Conservation (phyloP, 2,329 filamentous ascomycete genomes). For the Ilyonectria robusta region DNA sequence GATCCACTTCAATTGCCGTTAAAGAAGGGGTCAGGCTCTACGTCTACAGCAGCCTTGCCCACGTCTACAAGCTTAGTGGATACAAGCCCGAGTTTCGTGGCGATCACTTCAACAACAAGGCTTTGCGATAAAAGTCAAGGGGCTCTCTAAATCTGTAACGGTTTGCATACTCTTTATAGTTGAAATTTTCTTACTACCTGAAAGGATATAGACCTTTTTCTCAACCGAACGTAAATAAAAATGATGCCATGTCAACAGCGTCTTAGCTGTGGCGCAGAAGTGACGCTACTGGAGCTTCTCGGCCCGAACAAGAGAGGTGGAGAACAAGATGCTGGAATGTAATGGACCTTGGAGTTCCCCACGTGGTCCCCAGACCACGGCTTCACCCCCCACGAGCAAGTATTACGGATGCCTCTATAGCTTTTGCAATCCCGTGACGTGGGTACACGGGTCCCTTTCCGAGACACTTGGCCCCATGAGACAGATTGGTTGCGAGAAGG, state of each 20-base stretch:
- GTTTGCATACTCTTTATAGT: too few species aligned
- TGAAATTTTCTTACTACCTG: too few species aligned
- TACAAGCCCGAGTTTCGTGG: too few species aligned
- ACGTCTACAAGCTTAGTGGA: too few species aligned
- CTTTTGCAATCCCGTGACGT: conserved; percentile 11
- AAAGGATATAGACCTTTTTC: too few species aligned
- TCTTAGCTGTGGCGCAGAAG: too few species aligned
- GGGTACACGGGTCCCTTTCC: conserved; percentile 18
- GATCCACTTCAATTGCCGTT: too few species aligned
- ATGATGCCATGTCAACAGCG: too few species aligned
- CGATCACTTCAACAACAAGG: not conserved
- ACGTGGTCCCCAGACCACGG: not conserved
- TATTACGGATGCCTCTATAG: conserved; percentile 16
- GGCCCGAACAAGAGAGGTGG: not conserved
- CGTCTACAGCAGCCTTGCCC: too few species aligned
- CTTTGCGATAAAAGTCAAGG: conserved; percentile 10
- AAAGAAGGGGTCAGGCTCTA: too few species aligned
- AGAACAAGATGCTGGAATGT: not conserved
- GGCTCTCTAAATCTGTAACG: not conserved
- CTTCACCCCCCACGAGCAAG: conserved; percentile 2
- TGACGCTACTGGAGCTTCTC: not conserved
- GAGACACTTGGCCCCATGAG: conserved; percentile 10
- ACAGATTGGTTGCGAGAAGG: conserved; percentile 9
- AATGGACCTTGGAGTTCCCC: not conserved
- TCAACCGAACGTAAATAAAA: too few species aligned